Evolutionary conservation across 805 yeast genomes (phyloP), one percentile per base, ranked within the genome.

Genomic region (Schwanniomyces polymorphus): DNA sequence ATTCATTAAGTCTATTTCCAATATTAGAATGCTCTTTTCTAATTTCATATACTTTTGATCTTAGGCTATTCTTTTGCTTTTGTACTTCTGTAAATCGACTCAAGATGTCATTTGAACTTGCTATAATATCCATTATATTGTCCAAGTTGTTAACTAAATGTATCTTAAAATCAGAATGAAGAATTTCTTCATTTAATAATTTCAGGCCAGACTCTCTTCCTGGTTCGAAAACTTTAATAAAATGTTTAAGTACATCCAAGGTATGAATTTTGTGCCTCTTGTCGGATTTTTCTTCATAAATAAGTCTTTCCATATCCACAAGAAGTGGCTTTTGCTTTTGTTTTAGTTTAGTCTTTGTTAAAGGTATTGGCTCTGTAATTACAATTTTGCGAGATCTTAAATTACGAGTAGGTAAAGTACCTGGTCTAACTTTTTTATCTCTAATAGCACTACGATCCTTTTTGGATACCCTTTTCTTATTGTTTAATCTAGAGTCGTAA

Each of bases 231-330:
- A 59, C 55, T 16, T 54, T 53, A 8, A 71, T 63, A 27, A 68
- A 55, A 42, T 66, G 69, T 41, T 58, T 63, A 12, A 73, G 51
- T 14, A 71, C 76, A 49, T 73, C 77, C 3, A 72, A 42, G 1
- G 74, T 67, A 45, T 63, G 65, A 42, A 71, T 38, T 31, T 59
- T 60, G 37, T 55, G 50, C 23, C 72, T 46, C 37, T 58, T 61
- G 40, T 59, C 65, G 9, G 60, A 49, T 4, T 53, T 56, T 4
- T 46, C 47, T 8, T 55, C 59, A 3, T 57, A 56, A 7, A 51
- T 43, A 12, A 70, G 46, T 34, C 75, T 49, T 31, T 68, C 69
- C 0, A 66, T 48, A 28, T 67, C 65, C 1, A 72, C 52, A 5
- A 45, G 41, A 34, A 71, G 34, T 1, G 75, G 68, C 28, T 58